These are phyloP conservation scores for Crataegus laevigata DNA, from an alignment of 306 rosid genomes.

Conservation along the genomic window DNA sequence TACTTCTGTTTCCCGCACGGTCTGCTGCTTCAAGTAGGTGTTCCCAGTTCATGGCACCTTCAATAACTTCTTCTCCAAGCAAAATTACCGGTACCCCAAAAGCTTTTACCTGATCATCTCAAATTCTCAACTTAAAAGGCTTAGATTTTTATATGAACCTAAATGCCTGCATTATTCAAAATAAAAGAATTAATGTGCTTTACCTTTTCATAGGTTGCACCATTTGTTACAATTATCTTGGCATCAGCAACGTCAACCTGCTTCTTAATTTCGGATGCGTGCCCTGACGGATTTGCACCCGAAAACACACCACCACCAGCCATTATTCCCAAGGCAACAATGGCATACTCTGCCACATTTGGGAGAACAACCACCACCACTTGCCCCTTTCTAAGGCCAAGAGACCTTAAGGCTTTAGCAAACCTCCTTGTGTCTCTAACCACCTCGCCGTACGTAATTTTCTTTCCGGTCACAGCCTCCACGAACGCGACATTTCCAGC, in stretches of 20 bases:
- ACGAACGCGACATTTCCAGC: slow-evolving; percentile 78
- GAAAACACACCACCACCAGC: slow-evolving; percentile 80
- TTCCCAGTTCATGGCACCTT: slow-evolving; percentile 67
- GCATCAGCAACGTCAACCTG: slow-evolving; percentile 73
- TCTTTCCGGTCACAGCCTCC: slow-evolving; percentile 68
- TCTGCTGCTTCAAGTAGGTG: slow-evolving; percentile 76
- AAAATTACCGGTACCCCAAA: slow-evolving; percentile 53
- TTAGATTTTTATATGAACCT: background rate
- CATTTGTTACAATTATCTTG: slow-evolving; percentile 58
- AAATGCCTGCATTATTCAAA: background rate
- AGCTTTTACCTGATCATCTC: slow-evolving; percentile 48
- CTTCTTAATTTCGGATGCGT: slow-evolving; percentile 66
- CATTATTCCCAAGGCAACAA: slow-evolving; percentile 79
- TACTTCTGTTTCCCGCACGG: slow-evolving; percentile 27
- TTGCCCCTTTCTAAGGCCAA: slow-evolving; percentile 67
- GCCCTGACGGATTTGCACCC: slow-evolving; percentile 74
- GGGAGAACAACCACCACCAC: slow-evolving; percentile 84
- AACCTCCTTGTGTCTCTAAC: slow-evolving; percentile 51
- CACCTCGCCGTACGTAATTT: slow-evolving; percentile 54
- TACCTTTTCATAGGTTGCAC: slow-evolving; percentile 64
- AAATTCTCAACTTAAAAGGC: background rate
- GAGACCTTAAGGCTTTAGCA: slow-evolving; percentile 63
- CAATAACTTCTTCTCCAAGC: slow-evolving; percentile 58
- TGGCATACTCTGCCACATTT: slow-evolving; percentile 72
- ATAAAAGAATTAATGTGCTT: background rate